Conservation (phyloP, 2,329 filamentous ascomycete genomes). For the Pseudocercospora macadamiae region DNA sequence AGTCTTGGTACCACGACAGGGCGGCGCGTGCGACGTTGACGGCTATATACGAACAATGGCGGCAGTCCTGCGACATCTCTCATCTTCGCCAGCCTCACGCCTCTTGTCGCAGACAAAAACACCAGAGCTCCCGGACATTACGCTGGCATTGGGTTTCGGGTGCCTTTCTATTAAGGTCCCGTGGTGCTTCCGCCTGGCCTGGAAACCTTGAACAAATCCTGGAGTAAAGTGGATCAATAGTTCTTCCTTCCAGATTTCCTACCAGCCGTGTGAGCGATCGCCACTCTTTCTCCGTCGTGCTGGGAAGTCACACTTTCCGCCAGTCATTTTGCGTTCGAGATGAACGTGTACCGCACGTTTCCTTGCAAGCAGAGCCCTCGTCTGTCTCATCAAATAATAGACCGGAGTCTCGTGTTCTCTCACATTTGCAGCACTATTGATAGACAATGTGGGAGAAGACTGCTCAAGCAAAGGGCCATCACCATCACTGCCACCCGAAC, state of each 20-base stretch:
- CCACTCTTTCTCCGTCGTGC: too few relatives aligned
- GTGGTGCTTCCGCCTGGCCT: not conserved
- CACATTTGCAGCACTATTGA: too few relatives aligned
- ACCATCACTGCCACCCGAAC: too few relatives aligned
- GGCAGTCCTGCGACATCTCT: not conserved
- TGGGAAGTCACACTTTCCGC: not conserved
- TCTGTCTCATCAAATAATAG: not conserved
- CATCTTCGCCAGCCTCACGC: not conserved
- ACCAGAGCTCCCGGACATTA: conserved; percentile 1
- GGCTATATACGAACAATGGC: conserved; percentile 1
- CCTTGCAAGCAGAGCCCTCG: not conserved
- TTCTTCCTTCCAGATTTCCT: not conserved
- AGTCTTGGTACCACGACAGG: not conserved
- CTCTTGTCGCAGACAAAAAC: conserved; percentile 1
- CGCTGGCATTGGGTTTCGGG: not conserved
- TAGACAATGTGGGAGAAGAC: too few relatives aligned
- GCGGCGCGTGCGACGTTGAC: not conserved
- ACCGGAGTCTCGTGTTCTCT: too few relatives aligned
- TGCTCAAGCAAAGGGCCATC: too few relatives aligned
- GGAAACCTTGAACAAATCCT: not conserved
- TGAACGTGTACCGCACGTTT: not conserved
- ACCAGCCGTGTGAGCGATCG: not conserved
- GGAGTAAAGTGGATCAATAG: conserved; percentile 2
- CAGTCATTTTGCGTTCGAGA: not conserved
- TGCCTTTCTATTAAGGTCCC: not conserved